Evolutionary conservation across 352 stramenopile genomes (phyloP), one percentile per base, ranked within the genome.

Genomic region (Globisporangium takayamanum): DNA sequence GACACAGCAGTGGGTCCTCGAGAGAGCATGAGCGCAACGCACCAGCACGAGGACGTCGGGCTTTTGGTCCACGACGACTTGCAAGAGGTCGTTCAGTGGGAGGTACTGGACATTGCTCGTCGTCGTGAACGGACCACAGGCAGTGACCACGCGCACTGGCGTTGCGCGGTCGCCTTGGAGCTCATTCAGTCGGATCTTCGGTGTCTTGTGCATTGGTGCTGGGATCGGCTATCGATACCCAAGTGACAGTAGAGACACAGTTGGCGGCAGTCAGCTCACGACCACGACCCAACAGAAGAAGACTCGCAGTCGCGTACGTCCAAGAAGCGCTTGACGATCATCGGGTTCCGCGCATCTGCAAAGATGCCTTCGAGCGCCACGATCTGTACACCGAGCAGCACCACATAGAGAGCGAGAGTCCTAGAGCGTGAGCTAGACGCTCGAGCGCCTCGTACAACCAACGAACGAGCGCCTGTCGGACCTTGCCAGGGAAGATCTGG

Each of bases 21-120:
- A 39, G 6, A 39, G 33, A 49, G 44, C 18, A n/a, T 8, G 16
- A 48, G 20, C 6, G 18, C n/a, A 1, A 49, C 75, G 41, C 69
- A 93, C 84, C 25, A 99, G 69, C 52, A 99, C 74, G 15, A 99
- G 80, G 22, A 99, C 92, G 70, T 99, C 92, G 1, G 96, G 96
- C 55, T 88, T 88, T 30, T 95, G 74, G 59, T 89, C 72, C 8
- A 80, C 77, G 6, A 78, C 71, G 28, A 92, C 73, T 26, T 79
- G 73, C 18, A 99, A 67, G 3, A 99, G 72, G 76, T 99, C 96
- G 46, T 95, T 83, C 49, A 99, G 75, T 12, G 97, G 97, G 44
- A 96, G 68, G 68, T 98, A 99, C 28, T 96, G 73, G 18, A 98
- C 84, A 69, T 97, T 97, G 67, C 95, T 88, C 20, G 73, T 84